Conservation (phyloP, 192 early-diverging fungal genomes). For the Linnemannia hyalina region DNA sequence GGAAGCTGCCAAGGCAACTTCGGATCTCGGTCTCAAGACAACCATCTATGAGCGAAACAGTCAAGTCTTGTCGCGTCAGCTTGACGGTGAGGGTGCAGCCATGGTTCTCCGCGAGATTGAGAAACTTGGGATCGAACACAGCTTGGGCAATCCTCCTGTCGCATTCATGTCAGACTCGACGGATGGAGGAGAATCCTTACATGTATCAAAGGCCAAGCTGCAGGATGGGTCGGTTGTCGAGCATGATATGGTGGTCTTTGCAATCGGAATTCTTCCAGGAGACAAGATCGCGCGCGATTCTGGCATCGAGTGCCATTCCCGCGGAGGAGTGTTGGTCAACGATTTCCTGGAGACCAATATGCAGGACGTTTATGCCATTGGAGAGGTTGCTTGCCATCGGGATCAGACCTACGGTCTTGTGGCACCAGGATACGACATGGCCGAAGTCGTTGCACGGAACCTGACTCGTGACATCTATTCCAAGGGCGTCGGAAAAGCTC, state of each 20-base stretch:
- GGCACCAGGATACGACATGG: constrained; percentile 81
- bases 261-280: constrained; percentile 70
- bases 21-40: constrained; percentile 64
- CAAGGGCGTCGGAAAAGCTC: constrained; percentile 29
- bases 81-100: constrained; percentile 67
- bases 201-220: constrained; percentile 39
- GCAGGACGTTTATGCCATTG: constrained; percentile 69
- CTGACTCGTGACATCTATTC: constrained; percentile 36
- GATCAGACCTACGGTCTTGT: constrained; percentile 71
- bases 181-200: background rate
- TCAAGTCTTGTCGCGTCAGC: constrained; percentile 67
- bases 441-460: constrained; percentile 72
- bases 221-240: constrained; percentile 59
- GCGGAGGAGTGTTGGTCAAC: constrained; percentile 76
- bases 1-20: constrained; percentile 75
- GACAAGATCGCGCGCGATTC: constrained; percentile 69
- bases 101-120: constrained; percentile 66
- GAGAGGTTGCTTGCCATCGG: constrained; percentile 67
- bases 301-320: constrained; percentile 57
- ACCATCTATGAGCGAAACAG: constrained; percentile 67
- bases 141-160: constrained; percentile 47
- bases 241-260: constrained; percentile 62
- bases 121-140: constrained; percentile 59
- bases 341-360: constrained; percentile 58
- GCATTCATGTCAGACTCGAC: constrained; percentile 45